Evolutionary conservation across 768 basidiomycete species (phyloP).

Genomic region (Boletus sp.): DNA sequence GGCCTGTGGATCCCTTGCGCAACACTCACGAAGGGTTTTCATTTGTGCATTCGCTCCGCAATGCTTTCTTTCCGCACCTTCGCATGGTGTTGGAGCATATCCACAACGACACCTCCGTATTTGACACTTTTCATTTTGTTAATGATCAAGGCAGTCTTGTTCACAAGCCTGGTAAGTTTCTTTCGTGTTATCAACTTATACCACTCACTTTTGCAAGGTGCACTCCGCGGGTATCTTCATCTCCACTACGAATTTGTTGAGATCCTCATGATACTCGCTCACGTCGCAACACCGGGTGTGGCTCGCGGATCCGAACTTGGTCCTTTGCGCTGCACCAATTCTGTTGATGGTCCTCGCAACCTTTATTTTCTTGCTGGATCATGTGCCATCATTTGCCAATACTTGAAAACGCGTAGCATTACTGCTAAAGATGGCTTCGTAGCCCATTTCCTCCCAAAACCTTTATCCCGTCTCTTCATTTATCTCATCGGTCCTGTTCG

Average conservation of each 20-base stretch:
- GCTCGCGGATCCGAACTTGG: background rate
- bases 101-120: background rate
- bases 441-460: background rate
- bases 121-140: background rate
- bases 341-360: background rate
- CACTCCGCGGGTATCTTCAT: background rate
- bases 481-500: slow-evolving; percentile 1
- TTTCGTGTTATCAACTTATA: too few species aligned
- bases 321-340: background rate
- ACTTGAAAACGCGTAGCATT: background rate
- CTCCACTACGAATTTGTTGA: background rate
- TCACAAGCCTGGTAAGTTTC: background rate
- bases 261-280: background rate
- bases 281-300: background rate
- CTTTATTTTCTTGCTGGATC: background rate
- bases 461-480: background rate
- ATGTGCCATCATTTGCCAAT: slow-evolving; percentile 1
- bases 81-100: background rate
- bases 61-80: background rate
- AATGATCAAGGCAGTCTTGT: background rate
- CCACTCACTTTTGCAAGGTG: background rate
- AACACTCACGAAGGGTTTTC: background rate
- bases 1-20: background rate
- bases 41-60: background rate
- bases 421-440: background rate